Evolutionary conservation across 2,329 filamentous ascomycete genomes (phyloP), one percentile per base, ranked within the genome.

Genomic region (Cercospora nicotianae): DNA sequence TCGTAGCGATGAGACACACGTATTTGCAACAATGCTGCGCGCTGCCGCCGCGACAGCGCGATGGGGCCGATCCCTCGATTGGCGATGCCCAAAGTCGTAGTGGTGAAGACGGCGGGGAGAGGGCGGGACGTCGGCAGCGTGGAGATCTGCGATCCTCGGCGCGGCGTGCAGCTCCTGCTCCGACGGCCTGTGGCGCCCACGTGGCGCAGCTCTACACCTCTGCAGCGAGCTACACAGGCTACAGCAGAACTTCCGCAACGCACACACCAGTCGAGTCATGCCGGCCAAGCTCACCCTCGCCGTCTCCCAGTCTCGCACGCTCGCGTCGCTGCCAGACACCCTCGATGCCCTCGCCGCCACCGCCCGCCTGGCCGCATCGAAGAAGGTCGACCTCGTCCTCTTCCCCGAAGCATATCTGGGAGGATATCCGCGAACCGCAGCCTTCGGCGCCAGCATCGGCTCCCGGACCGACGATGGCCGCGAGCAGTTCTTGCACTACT

Each of bases 371-470:
- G 93, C 93, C n/a, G 86, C 89, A 3, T 84, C 78, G 12, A 79
- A 82, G 51, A 82, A 82, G 59, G 83, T 87, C 16, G 82, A 95
- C 77, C 84, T 97, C 60, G 84, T 97, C 30, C 87, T 97, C 63
- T 94, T 97, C 69, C 94, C 94, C 0, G 94, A 98, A 82, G 94
- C 94, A 23, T 97, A 93, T 77, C 85, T 97, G 1, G 94, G 94
- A 58, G 94, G 94, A 1, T 97, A 97, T 77, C 94, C 94, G 18
- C 90, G 94, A 10, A 93, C 90, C 18, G 90, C 89, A 70, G 83
- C 83, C 61, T 97, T 97, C 75, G 93, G 93, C 4, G 89, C 88
- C 58, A 85, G 87, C 1, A 84, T 97, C 5, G 94, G 94, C 3
- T 83, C 85, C 16, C 89, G 94, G 42, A 85, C 86, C 0, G 82